Conservation (phyloP, 352 stramenopile genomes). For the Pythium rishiriense region DNA sequence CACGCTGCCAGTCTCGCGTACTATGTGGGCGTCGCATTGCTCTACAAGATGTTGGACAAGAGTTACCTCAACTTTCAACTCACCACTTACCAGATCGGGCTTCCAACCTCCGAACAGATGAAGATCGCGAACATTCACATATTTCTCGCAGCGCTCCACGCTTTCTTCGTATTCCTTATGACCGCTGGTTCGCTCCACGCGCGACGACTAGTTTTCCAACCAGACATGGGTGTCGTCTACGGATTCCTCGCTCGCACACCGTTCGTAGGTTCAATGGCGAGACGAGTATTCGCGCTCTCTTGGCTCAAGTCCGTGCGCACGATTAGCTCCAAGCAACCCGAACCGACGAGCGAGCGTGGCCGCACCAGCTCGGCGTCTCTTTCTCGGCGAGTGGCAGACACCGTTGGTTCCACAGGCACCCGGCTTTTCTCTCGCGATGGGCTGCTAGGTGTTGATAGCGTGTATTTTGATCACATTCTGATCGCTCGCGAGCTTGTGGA, state of each 20-base stretch:
- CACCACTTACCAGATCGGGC: slow-evolving; percentile 2
- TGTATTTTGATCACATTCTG: slow-evolving; percentile 10
- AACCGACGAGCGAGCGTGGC: background rate
- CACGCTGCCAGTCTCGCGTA: slow-evolving; percentile 10
- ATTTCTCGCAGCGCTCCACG: slow-evolving; percentile 13
- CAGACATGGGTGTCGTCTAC: background rate
- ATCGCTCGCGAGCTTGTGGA: slow-evolving; percentile 12
- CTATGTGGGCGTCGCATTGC: slow-evolving; percentile 13
- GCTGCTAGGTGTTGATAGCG: slow-evolving; percentile 8
- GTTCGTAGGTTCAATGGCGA: background rate
- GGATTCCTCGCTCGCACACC: background rate
- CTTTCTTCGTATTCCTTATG: slow-evolving; percentile 18
- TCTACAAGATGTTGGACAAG: slow-evolving; percentile 12
- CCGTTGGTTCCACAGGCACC: background rate
- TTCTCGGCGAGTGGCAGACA: background rate
- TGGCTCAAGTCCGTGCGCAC: background rate
- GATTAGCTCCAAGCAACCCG: background rate
- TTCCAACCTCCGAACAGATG: background rate
- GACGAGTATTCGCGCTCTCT: background rate
- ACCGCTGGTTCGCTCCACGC: slow-evolving; percentile 5
- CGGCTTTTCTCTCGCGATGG: slow-evolving; percentile 6
- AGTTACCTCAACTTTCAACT: slow-evolving; percentile 16
- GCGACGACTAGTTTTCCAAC: slow-evolving; percentile 9
- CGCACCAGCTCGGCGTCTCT: background rate
- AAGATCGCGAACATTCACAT: slow-evolving; percentile 12